Evolutionary conservation across 2,329 filamentous ascomycete genomes (phyloP), one percentile per base, ranked within the genome.

Genomic region (Aspergillus intermedius): DNA sequence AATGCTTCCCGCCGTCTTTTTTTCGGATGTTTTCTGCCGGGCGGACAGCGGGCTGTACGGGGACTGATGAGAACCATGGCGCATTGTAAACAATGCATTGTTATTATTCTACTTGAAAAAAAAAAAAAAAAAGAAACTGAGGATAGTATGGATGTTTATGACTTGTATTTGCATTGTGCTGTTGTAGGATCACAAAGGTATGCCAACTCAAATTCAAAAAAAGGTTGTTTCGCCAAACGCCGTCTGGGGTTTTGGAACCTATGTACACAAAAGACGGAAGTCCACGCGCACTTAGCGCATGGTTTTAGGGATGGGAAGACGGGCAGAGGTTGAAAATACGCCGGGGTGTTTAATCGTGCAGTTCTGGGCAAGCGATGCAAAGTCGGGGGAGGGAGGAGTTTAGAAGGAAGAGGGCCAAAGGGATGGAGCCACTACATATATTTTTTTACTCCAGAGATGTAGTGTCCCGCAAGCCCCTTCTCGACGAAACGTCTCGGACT

Each of bases 401-500:
- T 12, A 22, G 10, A 25, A 25, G 25, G 25, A 30, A 30, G 25
- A 30, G 25, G 10, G 10, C 9, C 25, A 30, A 30, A 30, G 10
- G 25, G 25, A 12, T 10, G 10, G 25, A 12, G 25, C 4, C 7
- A n/a, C 25, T 30, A 22, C 3, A 15, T 43, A 8, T 15, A 15
- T 12, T 8, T 25, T 22, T 54, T 62, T 61, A 87, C 73, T 91
- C 86, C 69, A 89, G 62, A 55, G 82, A 81, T 13, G 86, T 80
- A 57, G 86, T 77, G 61, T 86, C 82, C 50, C 82, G 75, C 61
- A 91, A 60, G 57, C 80, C 17, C 54, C 64, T 62, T 65, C 76
- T 77, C 50, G 79, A 72, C 40, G 82, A 79, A 62, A 83, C 78
- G 48, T 91, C 82, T 60, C 83, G 78, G 55, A 91, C 77, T 68